phyloP scores from a whole-genome alignment of 2,329 filamentous ascomycete genomes.

The Penicillium sp. region DNA sequence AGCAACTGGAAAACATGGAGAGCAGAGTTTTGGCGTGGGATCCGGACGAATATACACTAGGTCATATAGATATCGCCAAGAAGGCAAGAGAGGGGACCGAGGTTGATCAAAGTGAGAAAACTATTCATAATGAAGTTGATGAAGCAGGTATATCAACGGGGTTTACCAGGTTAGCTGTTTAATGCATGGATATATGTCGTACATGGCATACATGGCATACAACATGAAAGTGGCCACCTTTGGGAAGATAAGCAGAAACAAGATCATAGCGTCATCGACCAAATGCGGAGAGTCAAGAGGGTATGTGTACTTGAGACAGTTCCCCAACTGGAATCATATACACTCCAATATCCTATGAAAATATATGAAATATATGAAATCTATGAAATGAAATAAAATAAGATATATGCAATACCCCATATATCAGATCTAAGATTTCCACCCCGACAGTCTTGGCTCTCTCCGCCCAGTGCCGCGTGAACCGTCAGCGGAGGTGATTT shows the following conservation, averaged over 20 bases:
- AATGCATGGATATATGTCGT: too few relatives aligned
- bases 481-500: constrained; percentile 7
- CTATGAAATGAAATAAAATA: too few relatives aligned
- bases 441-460: constrained; percentile 9
- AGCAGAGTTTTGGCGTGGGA: not conserved
- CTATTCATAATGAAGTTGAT: not conserved
- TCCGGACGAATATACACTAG: not conserved
- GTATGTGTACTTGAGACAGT: too few relatives aligned
- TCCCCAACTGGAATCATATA: too few relatives aligned
- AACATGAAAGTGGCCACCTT: too few relatives aligned
- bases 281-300: too few relatives aligned
- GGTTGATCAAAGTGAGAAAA: not conserved
- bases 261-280: too few relatives aligned
- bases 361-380: too few relatives aligned
- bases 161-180: not conserved
- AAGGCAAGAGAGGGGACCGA: not conserved
- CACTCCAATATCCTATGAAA: too few relatives aligned
- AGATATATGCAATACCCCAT: not conserved
- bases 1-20: not conserved
- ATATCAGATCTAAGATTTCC: constrained; percentile 1
- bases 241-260: too few relatives aligned
- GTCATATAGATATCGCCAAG: not conserved
- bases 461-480: constrained; percentile 12
- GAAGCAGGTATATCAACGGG: not conserved
- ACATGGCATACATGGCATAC: too few relatives aligned